A percentile compares a stretch with the other conserved stretches of the same genome.
Conservation (phyloP, 2,329 filamentous ascomycete species). For the Penicillium verrucosum region DNA sequence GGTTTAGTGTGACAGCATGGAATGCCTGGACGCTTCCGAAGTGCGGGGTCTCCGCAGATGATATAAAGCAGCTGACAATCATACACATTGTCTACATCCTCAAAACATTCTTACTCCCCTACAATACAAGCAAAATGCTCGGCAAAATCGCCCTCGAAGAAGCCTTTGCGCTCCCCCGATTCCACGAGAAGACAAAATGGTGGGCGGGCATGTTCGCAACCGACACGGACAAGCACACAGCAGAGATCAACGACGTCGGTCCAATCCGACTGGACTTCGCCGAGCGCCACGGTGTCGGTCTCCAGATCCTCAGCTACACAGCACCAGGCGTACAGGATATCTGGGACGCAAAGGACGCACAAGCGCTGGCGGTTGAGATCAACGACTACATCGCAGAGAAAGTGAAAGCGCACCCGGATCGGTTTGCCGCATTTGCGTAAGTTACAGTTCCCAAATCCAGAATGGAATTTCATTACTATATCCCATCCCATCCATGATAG, state of each 20-base stretch:
- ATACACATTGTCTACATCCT: neutral
- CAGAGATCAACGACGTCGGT: slow-evolving; percentile 53
- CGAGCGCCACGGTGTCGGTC: slow-evolving; percentile 47
- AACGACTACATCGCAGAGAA: slow-evolving; percentile 48
- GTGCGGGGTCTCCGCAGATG: slow-evolving; percentile 9
- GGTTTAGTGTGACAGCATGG: neutral
- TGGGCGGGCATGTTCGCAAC: slow-evolving; percentile 60
- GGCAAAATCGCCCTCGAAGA: slow-evolving; percentile 63
- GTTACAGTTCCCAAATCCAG: neutral
- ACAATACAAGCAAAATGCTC: slow-evolving; percentile 43
- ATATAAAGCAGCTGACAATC: neutral
- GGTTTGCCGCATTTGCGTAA: slow-evolving; percentile 46
- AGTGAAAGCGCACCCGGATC: slow-evolving; percentile 43
- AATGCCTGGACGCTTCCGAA: neutral
- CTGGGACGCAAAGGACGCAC: slow-evolving; percentile 44
- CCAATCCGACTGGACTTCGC: slow-evolving; percentile 44
- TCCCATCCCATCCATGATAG: neutral
- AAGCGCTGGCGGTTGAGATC: slow-evolving; percentile 45
- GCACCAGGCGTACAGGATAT: slow-evolving; percentile 50
- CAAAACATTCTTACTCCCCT: neutral
- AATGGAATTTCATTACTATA: neutral
- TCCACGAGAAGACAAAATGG: slow-evolving; percentile 58
- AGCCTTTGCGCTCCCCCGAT: slow-evolving; percentile 58
- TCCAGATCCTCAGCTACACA: slow-evolving; percentile 49
- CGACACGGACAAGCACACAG: slow-evolving; percentile 57